A percentile compares a stretch with the other conserved stretches of the same genome.
phyloP scores from a whole-genome alignment of 305 asterid genomes.

The Ilex paraguariensis region DNA sequence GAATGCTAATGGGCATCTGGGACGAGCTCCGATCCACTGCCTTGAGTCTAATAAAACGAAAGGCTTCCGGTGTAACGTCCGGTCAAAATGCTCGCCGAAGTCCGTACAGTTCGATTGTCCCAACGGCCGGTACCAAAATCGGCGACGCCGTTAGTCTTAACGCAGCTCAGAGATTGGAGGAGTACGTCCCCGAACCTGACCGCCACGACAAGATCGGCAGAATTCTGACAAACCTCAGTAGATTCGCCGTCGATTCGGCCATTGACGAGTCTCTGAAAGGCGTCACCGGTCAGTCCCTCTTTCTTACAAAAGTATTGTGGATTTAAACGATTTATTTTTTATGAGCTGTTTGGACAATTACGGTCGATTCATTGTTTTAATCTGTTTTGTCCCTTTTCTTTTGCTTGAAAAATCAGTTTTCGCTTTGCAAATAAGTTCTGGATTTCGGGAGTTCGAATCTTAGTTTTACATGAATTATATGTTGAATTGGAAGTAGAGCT shows the following conservation, averaged over 20 bases:
- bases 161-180: constrained; percentile 25
- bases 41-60: constrained; percentile 6
- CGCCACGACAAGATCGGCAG: constrained; percentile 34
- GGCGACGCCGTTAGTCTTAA: constrained; percentile 9
- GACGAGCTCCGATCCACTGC: too few species aligned
- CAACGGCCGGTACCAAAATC: constrained; percentile 7
- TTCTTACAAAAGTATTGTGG: not conserved
- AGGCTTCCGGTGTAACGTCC: constrained; percentile 4
- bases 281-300: constrained; percentile 17
- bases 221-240: constrained; percentile 2
- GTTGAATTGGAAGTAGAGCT: too few species aligned
- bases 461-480: too few species aligned
- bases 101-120: not conserved
- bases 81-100: constrained; percentile 1
- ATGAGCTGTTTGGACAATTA: too few species aligned
- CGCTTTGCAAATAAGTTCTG: too few species aligned
- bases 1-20: too few species aligned
- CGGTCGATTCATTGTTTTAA: too few species aligned
- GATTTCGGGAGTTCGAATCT: too few species aligned
- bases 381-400: too few species aligned
- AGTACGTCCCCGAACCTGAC: constrained; percentile 22
- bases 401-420: too few species aligned
- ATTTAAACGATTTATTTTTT: too few species aligned
- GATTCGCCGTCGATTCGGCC: constrained; percentile 50
- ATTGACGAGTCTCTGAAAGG: constrained; percentile 47